phyloP scores from a whole-genome alignment of 176 grass and related monocot genomes.

The Tuctoria greenei region DNA sequence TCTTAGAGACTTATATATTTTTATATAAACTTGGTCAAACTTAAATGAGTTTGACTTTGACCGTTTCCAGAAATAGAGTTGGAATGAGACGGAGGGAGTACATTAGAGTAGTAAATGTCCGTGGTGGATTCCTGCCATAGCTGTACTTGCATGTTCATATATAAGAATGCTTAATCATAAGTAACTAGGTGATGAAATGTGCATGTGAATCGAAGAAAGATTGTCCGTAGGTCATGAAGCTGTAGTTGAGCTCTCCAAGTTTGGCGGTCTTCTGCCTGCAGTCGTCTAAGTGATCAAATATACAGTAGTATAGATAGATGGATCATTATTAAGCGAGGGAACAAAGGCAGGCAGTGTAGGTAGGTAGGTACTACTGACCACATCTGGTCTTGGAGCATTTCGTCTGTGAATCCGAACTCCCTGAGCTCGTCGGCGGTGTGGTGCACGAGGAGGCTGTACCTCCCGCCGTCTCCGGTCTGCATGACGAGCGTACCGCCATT shows the following conservation, averaged over 20 bases:
- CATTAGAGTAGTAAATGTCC: too few species aligned
- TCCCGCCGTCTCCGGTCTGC: slow-evolving; percentile 54
- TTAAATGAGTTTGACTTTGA: too few species aligned
- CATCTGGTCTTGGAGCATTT: slow-evolving; percentile 69
- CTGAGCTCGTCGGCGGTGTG: slow-evolving; percentile 58
- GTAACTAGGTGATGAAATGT: neutral
- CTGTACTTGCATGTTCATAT: too few species aligned
- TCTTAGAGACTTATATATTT: too few species aligned
- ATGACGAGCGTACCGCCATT: slow-evolving; percentile 66
- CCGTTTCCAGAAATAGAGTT: too few species aligned
- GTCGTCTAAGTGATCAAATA: too few species aligned
- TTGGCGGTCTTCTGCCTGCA: slow-evolving; percentile 69
- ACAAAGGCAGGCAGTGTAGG: too few species aligned
- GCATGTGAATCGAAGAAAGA: slow-evolving; percentile 43
- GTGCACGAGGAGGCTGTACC: slow-evolving; percentile 81
- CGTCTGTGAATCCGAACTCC: slow-evolving; percentile 54
- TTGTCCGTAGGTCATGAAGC: slow-evolving; percentile 58
- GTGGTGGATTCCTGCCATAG: too few species aligned
- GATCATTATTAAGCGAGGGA: too few species aligned
- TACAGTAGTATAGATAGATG: too few species aligned
- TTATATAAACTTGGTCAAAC: too few species aligned
- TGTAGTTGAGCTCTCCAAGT: slow-evolving; percentile 60
- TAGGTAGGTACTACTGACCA: slow-evolving; percentile 27
- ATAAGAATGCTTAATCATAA: neutral
- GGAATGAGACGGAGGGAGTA: too few species aligned